A percentile compares a stretch with the other conserved stretches of the same genome.
Evolutionary conservation across 2,329 filamentous ascomycete genomes (phyloP).

Genomic region (Colletotrichum tamarilloi): DNA sequence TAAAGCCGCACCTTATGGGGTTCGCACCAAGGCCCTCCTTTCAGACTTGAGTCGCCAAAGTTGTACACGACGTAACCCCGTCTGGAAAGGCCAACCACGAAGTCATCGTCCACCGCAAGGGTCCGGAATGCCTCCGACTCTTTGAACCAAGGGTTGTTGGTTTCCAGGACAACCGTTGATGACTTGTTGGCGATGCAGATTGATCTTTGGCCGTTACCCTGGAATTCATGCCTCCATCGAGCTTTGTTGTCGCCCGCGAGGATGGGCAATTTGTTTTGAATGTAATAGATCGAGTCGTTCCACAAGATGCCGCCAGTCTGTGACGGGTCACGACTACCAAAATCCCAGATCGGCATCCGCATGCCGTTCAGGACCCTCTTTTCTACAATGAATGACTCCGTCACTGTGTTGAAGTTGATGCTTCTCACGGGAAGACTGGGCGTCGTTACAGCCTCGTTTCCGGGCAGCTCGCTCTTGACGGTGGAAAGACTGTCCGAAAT

Average conservation of each 20-base stretch:
- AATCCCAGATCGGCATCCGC: background rate
- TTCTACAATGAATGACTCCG: background rate
- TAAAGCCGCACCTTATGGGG: background rate
- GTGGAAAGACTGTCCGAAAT: too few relatives aligned
- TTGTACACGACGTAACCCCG: slow-evolving; percentile 8
- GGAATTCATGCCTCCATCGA: background rate
- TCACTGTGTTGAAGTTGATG: slow-evolving; percentile 15
- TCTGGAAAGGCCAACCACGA: background rate
- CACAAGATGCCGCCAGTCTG: slow-evolving; percentile 2
- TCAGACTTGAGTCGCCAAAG: background rate
- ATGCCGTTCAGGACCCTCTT: background rate
- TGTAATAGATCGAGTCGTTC: slow-evolving; percentile 43
- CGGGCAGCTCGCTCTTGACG: background rate
- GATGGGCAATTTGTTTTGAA: slow-evolving; percentile 37
- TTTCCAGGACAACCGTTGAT: background rate
- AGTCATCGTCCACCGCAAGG: slow-evolving; percentile 16
- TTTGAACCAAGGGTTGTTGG: background rate
- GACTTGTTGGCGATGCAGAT: background rate
- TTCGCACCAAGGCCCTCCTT: background rate
- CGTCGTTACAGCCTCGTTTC: background rate
- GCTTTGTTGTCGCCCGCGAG: slow-evolving; percentile 30
- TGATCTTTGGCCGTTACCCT: background rate
- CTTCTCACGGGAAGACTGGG: background rate
- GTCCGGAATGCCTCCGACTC: background rate
- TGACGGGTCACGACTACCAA: accelerated